Base-by-base conservation (phyloP, 2,329 filamentous ascomycete genomes). In the Cercospora sojina region DNA sequence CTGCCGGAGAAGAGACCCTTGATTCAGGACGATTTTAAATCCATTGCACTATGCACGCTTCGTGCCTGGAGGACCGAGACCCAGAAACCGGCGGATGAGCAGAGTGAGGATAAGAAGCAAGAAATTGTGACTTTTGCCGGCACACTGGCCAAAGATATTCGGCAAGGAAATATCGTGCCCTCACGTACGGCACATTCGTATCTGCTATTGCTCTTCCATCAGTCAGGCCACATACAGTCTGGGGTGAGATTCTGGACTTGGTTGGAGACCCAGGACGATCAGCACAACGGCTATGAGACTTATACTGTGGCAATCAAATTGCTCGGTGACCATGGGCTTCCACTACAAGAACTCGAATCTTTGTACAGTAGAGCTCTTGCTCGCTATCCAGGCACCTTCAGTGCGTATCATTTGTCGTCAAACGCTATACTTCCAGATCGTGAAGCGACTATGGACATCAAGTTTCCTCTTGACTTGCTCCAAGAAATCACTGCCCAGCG, bases 241-340 rank as follows among this genome's bases (percentile, higher is more conserved):
- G 74, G 73, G 9, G 38, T 71, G 4, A 71, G 74, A 2, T 82
- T 85, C 67, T 86, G 83, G 83, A 69, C 75, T 20, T 85, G 83
- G 83, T 75, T 85, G 13, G 69, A 76, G 25, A 64, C 72, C 3
- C 79, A 83, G 68, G 78, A 80, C 56, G 78, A 82, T 18, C 72
- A 74, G 5, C 78, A 79, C 59, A 77, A 83, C 9, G 78, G 80
- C 60, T 72, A 76, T 16, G 73, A 77, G 4, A 80, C 82, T 0
- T 85, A 85, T 66, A 83, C 83, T 5, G 79, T 79, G 7, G 83
- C 81, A 1, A 83, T 86, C 31, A 82, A 85, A 68, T 73, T 83
- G 47, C 73, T 84, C 60, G 80, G 82, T 10, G 77, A 78, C 13
- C 77, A 80, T 59, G 78, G 80, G 12, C 73, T 74, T 59, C 69